Conservation (phyloP, 176 grass and related monocot species). For the Paspalum notatum region DNA sequence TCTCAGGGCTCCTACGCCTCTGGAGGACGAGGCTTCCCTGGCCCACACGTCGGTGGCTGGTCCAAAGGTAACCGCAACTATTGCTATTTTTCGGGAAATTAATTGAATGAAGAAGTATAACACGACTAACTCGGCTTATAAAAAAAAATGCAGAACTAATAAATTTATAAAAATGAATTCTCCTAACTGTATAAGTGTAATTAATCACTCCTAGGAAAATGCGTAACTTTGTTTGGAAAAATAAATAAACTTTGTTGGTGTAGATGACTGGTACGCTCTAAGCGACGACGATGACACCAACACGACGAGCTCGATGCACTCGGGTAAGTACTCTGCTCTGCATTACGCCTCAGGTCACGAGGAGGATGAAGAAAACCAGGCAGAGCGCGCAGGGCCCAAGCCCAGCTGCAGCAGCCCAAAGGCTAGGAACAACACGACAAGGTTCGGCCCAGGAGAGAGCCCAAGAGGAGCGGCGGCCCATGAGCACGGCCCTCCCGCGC, state of each 20-base stretch:
- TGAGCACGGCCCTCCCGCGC: background rate
- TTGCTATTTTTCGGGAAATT: no score
- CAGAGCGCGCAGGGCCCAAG: background rate
- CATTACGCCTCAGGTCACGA: constrained; percentile 52
- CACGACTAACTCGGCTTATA: no score
- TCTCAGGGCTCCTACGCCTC: constrained; percentile 54
- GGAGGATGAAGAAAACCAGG: background rate
- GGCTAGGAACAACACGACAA: constrained; percentile 15
- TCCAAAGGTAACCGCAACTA: constrained; percentile 41
- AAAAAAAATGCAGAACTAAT: no score
- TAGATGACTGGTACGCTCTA: constrained; percentile 45
- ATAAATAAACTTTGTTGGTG: constrained; percentile 21
- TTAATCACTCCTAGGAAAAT: no score
- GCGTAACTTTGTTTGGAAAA: background rate
- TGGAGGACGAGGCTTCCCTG: constrained; percentile 2
- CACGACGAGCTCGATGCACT: constrained; percentile 54
- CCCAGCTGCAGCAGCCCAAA: background rate
- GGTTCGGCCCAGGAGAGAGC: constrained; percentile 45
- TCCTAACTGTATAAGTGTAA: no score
- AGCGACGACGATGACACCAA: constrained; percentile 83
- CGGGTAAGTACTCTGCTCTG: constrained; percentile 61
- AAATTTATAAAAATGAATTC: no score
- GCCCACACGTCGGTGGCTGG: constrained; percentile 39
- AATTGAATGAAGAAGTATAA: no score
- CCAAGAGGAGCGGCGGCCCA: background rate